A percentile compares a stretch with the other conserved stretches of the same genome.
Conservation (phyloP, 768 basidiomycete species). For the Peribolospora kevripleyi region DNA sequence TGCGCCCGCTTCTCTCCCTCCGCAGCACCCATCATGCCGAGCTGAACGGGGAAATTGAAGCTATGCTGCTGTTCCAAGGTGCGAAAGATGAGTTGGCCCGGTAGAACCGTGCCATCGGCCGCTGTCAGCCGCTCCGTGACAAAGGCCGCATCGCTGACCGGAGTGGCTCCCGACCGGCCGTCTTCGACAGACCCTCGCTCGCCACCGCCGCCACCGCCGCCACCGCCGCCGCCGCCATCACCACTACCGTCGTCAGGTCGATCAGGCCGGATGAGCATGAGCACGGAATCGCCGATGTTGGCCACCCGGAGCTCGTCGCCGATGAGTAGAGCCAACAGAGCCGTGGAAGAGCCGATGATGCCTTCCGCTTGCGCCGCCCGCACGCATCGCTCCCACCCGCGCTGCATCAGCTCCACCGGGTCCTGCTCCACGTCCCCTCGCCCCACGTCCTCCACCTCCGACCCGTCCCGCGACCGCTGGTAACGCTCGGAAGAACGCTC, state of each 20-base stretch:
- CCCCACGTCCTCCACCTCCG: constrained; percentile 9
- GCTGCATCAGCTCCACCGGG: constrained; percentile 25
- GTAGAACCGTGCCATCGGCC: too few relatives aligned
- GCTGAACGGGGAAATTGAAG: constrained; percentile 42
- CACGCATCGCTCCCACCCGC: constrained; percentile 26
- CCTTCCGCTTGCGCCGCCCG: constrained; percentile 21
- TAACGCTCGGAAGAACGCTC: not conserved
- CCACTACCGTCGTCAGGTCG: too few relatives aligned
- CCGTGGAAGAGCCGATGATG: constrained; percentile 25
- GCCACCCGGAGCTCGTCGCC: constrained; percentile 49
- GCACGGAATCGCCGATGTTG: constrained; percentile 51
- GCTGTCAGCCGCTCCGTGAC: too few relatives aligned
- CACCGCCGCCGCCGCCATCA: too few relatives aligned
- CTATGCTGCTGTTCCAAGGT: constrained; percentile 86
- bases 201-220: too few relatives aligned
- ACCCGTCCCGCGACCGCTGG: constrained; percentile 12
- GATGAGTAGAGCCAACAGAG: constrained; percentile 22
- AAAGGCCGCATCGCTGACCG: too few relatives aligned
- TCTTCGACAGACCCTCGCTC: too few relatives aligned
- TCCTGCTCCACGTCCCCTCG: constrained; percentile 12
- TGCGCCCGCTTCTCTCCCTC: too few relatives aligned
- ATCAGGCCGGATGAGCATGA: constrained; percentile 19
- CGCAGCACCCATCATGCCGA: constrained; percentile 24
- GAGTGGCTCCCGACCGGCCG: too few relatives aligned
- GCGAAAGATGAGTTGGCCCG: constrained; percentile 37